Conservation (phyloP, 2,329 filamentous ascomycete genomes). For the Berkeleyomyces rouxiae region DNA sequence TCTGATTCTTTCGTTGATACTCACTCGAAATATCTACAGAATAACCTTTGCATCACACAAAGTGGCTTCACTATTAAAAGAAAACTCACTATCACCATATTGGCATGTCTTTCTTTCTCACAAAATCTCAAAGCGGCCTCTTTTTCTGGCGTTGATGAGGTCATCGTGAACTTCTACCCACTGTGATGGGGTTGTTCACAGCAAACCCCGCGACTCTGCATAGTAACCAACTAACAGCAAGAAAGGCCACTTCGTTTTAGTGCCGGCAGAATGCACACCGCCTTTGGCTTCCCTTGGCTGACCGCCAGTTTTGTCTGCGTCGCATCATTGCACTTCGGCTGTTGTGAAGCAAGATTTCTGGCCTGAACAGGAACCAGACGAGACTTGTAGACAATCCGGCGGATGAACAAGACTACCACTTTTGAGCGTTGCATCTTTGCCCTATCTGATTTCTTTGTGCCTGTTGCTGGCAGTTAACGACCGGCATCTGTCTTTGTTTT, state of each 20-base stretch:
- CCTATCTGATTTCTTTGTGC: neutral
- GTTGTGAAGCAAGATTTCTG: neutral
- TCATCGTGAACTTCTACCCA: no score
- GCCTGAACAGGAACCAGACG: neutral
- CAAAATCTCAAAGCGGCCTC: no score
- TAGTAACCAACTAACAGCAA: neutral
- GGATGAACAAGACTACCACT: neutral
- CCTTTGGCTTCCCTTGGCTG: neutral
- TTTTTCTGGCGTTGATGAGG: no score
- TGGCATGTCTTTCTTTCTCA: no score
- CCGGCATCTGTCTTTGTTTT: conserved; percentile 1
- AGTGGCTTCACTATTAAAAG: no score
- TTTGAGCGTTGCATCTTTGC: neutral
- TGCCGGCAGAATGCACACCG: conserved; percentile 1
- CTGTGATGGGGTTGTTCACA: no score
- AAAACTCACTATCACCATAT: no score
- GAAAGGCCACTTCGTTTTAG: neutral
- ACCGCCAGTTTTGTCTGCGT: neutral
- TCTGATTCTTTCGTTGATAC: neutral
- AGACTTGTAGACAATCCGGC: neutral
- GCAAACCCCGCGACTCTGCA: no score
- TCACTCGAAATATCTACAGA: neutral
- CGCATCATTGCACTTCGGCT: neutral
- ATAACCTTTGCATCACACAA: neutral
- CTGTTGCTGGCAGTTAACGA: neutral